Base-by-base conservation (phyloP, 1,284 basidiomycete species). In the Porogramme epimiltina region DNA sequence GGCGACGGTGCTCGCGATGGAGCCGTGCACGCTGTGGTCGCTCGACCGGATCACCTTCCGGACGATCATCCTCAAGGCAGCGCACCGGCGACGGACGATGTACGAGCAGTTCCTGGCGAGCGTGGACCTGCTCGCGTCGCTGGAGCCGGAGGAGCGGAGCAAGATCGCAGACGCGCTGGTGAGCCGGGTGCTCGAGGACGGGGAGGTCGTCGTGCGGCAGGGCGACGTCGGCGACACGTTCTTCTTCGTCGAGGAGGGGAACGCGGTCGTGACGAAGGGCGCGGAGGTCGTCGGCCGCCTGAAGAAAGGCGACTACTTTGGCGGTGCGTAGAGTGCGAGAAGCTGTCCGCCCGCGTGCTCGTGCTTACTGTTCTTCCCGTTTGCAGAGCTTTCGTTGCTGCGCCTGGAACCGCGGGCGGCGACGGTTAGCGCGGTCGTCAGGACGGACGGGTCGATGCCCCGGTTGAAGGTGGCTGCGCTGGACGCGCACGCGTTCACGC, bases 11-110 rank as follows among this genome's bases (percentile, higher is more conserved):
- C 73, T 98, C 25, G 88, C 95, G 3, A 85, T 90, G 36, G 86
- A 91, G 49, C 74, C 82, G 0, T 95, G 91, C 46, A 94, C 90
- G 6, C 78, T 98, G 28, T 99, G 96, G 96, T 89, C 92, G 5
- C 78, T 99, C 53, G 96, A 99, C 74, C 89, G 96, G 48, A 93
- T 97, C 63, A 98, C 95, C 1, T 99, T 99, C 87, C 86, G 96
- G 37, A 96, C 93, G n/a, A 98, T 99, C 71, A 89, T 99, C 47
- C 80, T 97, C 54, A 92, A 92, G 69, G 80, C 85, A 52, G 93
- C 93, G 33, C 89, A 94, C 60, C 79, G 91, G 54, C 86, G 94
- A 59, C 81, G 96, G 47, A 90, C 91, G 61, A 93, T 98, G 87
- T 98, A 98, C 70, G 95, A 99, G 70, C 83, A 88, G 37, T 98